Base-by-base conservation (phyloP, 2,329 filamentous ascomycete genomes). In the Eutypa lata region DNA sequence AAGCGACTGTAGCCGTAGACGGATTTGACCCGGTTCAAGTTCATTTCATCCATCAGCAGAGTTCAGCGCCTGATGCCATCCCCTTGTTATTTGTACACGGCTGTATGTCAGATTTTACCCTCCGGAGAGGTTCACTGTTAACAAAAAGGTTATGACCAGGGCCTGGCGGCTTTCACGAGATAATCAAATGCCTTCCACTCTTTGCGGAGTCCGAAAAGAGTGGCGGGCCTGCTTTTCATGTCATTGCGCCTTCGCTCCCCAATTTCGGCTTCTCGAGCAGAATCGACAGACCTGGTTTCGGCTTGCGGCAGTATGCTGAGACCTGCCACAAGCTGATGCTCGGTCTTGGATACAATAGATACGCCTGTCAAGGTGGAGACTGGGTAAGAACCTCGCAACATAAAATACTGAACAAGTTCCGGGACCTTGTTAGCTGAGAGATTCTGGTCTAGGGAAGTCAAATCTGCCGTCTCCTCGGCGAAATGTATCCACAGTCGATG, bases 181-280 rank as follows among this genome's bases (percentile, higher is more conserved):
- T 57, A 7, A 49, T 56, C 7, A 57, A 56, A 28, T 54, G 66
- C 22, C 50, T 68, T 24, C 55, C 57, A 3, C 52, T 57, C 8
- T 56, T 68, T 18, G 52, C 54, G 3, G 28, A 53, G 13, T 54
- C 57, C 16, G 45, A 57, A 14, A 44, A 49, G 28, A 45, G 22
- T 21, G 35, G 48, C 4, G 42, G 51, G 2, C 67, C 62, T 7
- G 60, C 66, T 13, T 73, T 73, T 53, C 64, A 73, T 51, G 54
- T 73, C 26, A 61, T 74, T 2, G 67, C 63, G 1, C 71, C 71
- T 8, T 70, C 67, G 37, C 59, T 72, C 1, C 69, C 69, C 1
- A 70, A 70, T 50, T 73, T 66, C 54, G 70, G 64, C 18, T 74
- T 72, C 55, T 71, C 68, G n/a, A 52, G 57, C 18, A 49, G 63